Base-by-base conservation (phyloP, 1,284 basidiomycete genomes). In the Apiotrichum gracile region DNA sequence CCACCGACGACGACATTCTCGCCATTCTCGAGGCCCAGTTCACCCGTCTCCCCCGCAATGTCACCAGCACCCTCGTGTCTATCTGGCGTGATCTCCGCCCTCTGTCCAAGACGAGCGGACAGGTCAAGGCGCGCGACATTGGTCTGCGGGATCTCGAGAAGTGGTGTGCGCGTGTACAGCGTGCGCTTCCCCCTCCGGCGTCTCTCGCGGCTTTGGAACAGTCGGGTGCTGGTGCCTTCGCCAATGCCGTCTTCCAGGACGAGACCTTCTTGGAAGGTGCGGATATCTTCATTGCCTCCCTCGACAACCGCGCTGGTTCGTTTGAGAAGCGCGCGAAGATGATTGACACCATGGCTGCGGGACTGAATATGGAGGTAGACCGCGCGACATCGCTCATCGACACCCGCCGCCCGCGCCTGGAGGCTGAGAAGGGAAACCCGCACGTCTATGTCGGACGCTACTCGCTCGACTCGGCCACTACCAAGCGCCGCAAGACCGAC, bases 71-170 rank as follows among this genome's bases (percentile, higher is more conserved):
- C 0, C 62, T 76, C 3, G 66, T 74, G 3, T 46, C 57, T 7
- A 65, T 72, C 24, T 76, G 73, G 68, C 68, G 66, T 38, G 47
- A 65, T 19, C 61, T 75, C 3, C 67, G 67, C 8, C 64, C 68
- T 13, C 58, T 73, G 21, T 65, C 68, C n/a, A 66, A 67, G 34
- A 62, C 64, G 3, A 71, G 69, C 3, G 76, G 74, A 1, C 74
- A 69, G 37, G 72, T 68, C 52, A 70, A 70, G 53, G 66, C 69
- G 3, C 51, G 78, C 21, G 72, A 75, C 39, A 76, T 90, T 43
- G 91, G 91, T 2, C 70, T 97, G 49, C 81, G 91, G 21, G 92
- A 97, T 68, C 77, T 97, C 49, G 85, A 92, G 70, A 93, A 88
- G 67, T 91, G 91, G 77, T 93, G 90, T 69, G 78, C 77, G 0